Evolutionary conservation across 257 asterid species (phyloP), one percentile per base, ranked within the genome.

Genomic region (Phtheirospermum japonicum): DNA sequence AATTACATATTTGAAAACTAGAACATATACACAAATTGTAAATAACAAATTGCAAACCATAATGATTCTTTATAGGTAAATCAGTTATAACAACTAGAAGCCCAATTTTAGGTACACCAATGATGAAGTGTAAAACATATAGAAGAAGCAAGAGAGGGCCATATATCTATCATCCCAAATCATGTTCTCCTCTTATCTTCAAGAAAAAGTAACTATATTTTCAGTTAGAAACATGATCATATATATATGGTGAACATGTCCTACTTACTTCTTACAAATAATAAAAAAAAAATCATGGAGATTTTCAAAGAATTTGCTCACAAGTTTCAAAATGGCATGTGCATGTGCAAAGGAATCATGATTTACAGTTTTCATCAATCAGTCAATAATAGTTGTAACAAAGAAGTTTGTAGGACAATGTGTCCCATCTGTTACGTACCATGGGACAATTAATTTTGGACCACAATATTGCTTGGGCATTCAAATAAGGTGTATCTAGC

Each of bases 101-200:
- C 13, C 26, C 57, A 20, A 50, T 19, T 50, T 50, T 20, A 50
- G 32, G 57, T 50, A 9, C 57, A 18, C 32, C 32, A 50, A 50
- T 50, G 57, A 50, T 50, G 33, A 50, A n/a, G 9, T 30, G 57
- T n/a, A 50, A 50, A 19, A 20, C 57, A 20, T 20, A n/a, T n/a
- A n/a, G n/a, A 20, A 16, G 23, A 46, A 46, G 53, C 23, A 46
- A 46, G 52, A 46, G 52, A 18, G 11, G 5, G 20, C n/a, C 49
- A 46, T 16, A 19, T 42, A 23, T 33, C 39, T 40, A 9, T 1
- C 19, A 18, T 20, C 30, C 32, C 7, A 50, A 5, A 20, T 20
- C 57, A 20, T 50, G 57, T 50, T 50, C 51, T n/a, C 16, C 26
- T 49, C 57, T 50, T 50, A 50, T 19, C 33, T 50, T 50, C 57